Conservation (phyloP, 306 rosid genomes). For the Hippophae rhamnoides region DNA sequence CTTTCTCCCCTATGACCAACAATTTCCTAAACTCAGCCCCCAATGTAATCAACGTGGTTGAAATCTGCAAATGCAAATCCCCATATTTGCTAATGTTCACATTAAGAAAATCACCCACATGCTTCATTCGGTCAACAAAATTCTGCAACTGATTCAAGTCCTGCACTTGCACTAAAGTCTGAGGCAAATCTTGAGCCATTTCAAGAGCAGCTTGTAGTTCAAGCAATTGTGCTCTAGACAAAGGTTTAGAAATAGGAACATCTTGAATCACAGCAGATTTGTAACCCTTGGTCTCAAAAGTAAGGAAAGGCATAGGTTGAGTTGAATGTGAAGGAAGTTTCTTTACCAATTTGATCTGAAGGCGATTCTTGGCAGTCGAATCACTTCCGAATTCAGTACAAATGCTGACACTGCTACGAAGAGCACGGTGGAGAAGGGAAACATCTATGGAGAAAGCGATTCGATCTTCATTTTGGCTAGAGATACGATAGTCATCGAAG, state of each 20-base stretch:
- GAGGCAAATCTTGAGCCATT: conserved; percentile 83
- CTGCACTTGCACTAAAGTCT: conserved; percentile 82
- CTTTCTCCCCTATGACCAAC: conserved; percentile 64
- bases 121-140: conserved; percentile 87
- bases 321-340: conserved; percentile 58
- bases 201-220: conserved; percentile 79
- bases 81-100: conserved; percentile 77
- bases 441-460: conserved; percentile 79
- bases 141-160: conserved; percentile 74
- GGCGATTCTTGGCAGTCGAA: conserved; percentile 40
- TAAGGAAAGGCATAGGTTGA: conserved; percentile 64
- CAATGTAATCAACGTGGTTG: conserved; percentile 66
- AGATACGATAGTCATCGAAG: conserved; percentile 71
- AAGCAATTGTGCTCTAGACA: conserved; percentile 55
- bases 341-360: conserved; percentile 79
- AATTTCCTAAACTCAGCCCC: conserved; percentile 80
- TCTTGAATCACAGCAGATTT: conserved; percentile 88
- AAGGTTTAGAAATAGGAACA: conserved; percentile 76
- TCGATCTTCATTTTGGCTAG: conserved; percentile 77
- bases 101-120: conserved; percentile 63
- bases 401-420: conserved; percentile 73
- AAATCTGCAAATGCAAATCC: conserved; percentile 68
- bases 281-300: conserved; percentile 68
- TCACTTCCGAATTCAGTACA: conserved; percentile 56
- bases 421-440: conserved; percentile 75